These are phyloP conservation scores for Curvularia spicifera DNA, from an alignment of 2,329 filamentous ascomycete species.

Conservation along the genomic window DNA sequence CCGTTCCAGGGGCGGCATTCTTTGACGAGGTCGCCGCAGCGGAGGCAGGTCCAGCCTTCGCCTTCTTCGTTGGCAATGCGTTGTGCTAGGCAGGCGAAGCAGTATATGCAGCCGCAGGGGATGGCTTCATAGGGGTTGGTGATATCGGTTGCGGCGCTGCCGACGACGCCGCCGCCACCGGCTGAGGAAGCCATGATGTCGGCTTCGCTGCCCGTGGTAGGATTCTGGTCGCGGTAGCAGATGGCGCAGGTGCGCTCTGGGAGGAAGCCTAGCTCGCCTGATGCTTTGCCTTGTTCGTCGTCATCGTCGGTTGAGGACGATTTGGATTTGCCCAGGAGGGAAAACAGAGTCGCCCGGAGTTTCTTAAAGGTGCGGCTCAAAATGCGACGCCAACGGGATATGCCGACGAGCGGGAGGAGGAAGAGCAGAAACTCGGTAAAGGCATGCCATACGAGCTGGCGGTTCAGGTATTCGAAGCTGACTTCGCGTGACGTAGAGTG, in stretches of 20 bases:
- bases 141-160: slow-evolving; percentile 88
- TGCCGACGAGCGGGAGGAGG: slow-evolving; percentile 92
- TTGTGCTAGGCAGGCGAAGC: slow-evolving; percentile 92
- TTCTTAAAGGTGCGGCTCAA: slow-evolving; percentile 85
- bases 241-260: slow-evolving; percentile 96
- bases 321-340: slow-evolving; percentile 53
- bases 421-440: slow-evolving; percentile 99
- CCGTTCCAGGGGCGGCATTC: slow-evolving; percentile 91
- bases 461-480: slow-evolving; percentile 96
- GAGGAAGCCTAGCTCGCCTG: slow-evolving; percentile 81
- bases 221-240: slow-evolving; percentile 93
- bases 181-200: slow-evolving; percentile 71
- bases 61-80: slow-evolving; percentile 91
- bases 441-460: slow-evolving; percentile 98
- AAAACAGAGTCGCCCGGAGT: slow-evolving; percentile 65
- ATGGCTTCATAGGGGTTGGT: slow-evolving; percentile 95
- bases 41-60: slow-evolving; percentile 88
- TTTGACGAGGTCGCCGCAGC: slow-evolving; percentile 83
- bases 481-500: slow-evolving; percentile 87
- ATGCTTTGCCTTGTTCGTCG: slow-evolving; percentile 53
- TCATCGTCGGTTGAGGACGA: slow-evolving; percentile 54
- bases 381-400: slow-evolving; percentile 91
- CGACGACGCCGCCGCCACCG: slow-evolving; percentile 77
- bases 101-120: slow-evolving; percentile 91
- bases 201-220: slow-evolving; percentile 67